Conservation (phyloP, 257 asterid genomes). For the Craterostigma plantagineum region DNA sequence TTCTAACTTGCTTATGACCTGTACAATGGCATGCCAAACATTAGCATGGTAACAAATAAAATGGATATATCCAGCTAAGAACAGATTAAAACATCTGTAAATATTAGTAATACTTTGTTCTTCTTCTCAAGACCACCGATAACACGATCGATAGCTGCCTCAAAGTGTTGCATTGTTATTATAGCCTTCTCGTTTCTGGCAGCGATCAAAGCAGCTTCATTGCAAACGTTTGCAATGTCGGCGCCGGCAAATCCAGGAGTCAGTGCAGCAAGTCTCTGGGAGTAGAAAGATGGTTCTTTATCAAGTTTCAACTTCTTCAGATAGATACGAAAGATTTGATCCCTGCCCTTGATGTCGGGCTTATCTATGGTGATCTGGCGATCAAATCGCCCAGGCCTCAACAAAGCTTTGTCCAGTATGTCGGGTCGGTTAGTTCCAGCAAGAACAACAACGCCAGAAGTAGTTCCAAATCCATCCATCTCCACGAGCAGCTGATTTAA, state of each 20-base stretch:
- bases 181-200: conserved; percentile 43
- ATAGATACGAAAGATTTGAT: conserved; percentile 66
- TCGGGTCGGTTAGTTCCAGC: conserved; percentile 93
- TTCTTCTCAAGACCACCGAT: conserved; percentile 94
- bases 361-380: conserved; percentile 75
- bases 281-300: conserved; percentile 49
- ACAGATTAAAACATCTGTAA: conserved; percentile 2
- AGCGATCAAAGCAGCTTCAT: conserved; percentile 90
- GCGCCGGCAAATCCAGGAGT: conserved; percentile 98
- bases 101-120: conserved; percentile 33
- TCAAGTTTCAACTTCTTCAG: conserved; percentile 67
- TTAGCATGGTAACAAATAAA: conserved; percentile 4
- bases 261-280: conserved; percentile 80
- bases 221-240: conserved; percentile 85
- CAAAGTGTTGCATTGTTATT: conserved; percentile 63
- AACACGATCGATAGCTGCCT: conserved; percentile 76
- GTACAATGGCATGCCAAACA: conserved; percentile 8
- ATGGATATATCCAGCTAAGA: background rate
- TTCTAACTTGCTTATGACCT: conserved; percentile 68
- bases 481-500: conserved; percentile 88
- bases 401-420: conserved; percentile 68
- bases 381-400: conserved; percentile 89
- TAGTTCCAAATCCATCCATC: conserved; percentile 88
- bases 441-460: conserved; percentile 75
- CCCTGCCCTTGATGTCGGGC: conserved; percentile 85